These are phyloP conservation scores for Cyamopsis tetragonoloba DNA, from an alignment of 306 rosid species.

Conservation along the genomic window DNA sequence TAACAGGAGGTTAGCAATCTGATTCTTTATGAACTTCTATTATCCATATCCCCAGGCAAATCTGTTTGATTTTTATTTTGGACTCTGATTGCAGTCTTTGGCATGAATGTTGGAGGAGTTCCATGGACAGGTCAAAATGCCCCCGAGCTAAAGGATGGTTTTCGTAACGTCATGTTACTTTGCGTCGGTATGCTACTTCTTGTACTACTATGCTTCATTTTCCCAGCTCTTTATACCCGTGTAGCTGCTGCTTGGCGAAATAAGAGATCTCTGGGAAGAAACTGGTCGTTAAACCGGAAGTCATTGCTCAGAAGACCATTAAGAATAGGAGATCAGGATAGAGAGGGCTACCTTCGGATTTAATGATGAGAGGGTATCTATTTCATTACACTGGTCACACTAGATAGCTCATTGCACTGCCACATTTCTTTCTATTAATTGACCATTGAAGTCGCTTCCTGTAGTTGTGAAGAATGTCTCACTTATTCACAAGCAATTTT, in stretches of 20 bases:
- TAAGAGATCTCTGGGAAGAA: constrained; percentile 36
- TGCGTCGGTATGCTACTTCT: constrained; percentile 52
- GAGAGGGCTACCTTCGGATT: constrained; percentile 81
- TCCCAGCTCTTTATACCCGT: constrained; percentile 60
- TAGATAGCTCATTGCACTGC: constrained; percentile 3
- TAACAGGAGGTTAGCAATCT: constrained; percentile 72
- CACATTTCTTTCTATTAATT: background rate
- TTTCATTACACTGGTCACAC: too few relatives aligned
- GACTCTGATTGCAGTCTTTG: constrained; percentile 59
- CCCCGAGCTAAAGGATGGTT: constrained; percentile 60
- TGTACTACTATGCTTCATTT: constrained; percentile 76
- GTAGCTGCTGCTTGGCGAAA: constrained; percentile 54
- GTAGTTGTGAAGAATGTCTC: constrained; percentile 12
- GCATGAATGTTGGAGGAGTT: constrained; percentile 98
- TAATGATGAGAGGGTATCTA: constrained; percentile 23
- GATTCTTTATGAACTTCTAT: background rate
- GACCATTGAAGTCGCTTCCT: constrained; percentile 3
- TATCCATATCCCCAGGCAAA: background rate
- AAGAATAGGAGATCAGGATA: constrained; percentile 38
- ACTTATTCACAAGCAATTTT: background rate
- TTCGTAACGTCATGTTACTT: constrained; percentile 80
- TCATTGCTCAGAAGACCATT: constrained; percentile 59
- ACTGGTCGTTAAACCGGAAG: constrained; percentile 78
- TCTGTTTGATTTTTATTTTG: constrained; percentile 9
- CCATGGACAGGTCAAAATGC: constrained; percentile 84